Evolutionary conservation across 2,329 filamentous ascomycete species (phyloP).

Genomic region (Colletotrichum sp.): DNA sequence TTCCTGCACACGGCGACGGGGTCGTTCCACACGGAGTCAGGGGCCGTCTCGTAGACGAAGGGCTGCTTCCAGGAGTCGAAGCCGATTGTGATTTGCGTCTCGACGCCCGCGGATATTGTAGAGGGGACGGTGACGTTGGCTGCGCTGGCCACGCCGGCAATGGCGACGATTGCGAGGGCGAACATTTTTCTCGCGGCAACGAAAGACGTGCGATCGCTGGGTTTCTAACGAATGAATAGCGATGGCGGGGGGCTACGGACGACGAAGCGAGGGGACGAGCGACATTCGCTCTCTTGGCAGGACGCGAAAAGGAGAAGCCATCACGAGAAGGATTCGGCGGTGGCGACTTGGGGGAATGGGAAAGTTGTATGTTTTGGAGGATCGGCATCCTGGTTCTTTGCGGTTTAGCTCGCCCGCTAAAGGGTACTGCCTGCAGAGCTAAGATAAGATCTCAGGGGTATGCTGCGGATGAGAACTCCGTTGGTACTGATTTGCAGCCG

Average conservation of each 20-base stretch:
- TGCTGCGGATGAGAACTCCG: neutral
- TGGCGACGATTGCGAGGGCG: neutral
- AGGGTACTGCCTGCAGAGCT: neutral
- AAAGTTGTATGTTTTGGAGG: neutral
- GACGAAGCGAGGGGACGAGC: neutral
- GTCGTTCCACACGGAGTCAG: neutral
- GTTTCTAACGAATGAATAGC: neutral
- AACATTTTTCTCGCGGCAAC: neutral
- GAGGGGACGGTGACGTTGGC: neutral
- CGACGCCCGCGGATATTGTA: neutral
- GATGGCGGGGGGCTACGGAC: accelerated
- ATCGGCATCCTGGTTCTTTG: neutral
- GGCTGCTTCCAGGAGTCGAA: conserved; percentile 4
- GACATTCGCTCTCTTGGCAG: neutral
- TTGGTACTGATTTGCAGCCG: neutral
- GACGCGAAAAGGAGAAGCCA: neutral
- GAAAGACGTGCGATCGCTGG: neutral
- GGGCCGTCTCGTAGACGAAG: conserved; percentile 1
- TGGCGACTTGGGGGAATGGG: neutral
- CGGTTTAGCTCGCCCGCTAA: neutral
- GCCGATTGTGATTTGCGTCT: conserved; percentile 4
- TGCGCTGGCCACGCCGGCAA: neutral
- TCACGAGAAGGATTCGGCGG: neutral
- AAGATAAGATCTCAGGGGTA: neutral
- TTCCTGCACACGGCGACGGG: neutral